Conservation (phyloP, 1,284 basidiomycete genomes). For the Sanghuangporus baumii region DNA sequence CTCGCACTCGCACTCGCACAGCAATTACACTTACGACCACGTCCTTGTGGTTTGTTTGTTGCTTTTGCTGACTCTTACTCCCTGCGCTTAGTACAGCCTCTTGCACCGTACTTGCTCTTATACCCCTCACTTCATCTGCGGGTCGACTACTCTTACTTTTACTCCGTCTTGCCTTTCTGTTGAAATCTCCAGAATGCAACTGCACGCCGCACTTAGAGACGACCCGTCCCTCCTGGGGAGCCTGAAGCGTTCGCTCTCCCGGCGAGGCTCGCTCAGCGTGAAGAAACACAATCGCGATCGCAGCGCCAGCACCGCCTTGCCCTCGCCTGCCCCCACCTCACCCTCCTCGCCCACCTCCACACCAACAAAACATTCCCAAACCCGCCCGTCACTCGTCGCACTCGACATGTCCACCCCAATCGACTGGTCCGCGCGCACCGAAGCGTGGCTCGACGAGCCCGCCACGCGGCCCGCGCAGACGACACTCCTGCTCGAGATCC, state of each 20-base stretch:
- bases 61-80: background rate
- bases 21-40: too few species aligned
- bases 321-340: background rate
- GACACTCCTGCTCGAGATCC: background rate
- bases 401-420: constrained; percentile 5
- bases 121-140: background rate
- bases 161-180: background rate
- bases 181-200: background rate
- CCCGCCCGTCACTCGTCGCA: background rate
- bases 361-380: background rate
- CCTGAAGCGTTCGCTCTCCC: background rate
- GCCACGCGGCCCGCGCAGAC: background rate
- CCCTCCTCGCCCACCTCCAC: background rate
- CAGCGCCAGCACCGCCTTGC: background rate
- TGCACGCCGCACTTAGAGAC: background rate
- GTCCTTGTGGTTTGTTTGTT: background rate
- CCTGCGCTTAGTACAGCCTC: background rate
- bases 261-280: background rate
- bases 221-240: background rate
- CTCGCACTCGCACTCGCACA: too few species aligned
- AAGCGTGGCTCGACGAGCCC: constrained; percentile 7
- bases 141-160: background rate
- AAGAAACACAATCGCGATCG: background rate
- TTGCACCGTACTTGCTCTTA: background rate
- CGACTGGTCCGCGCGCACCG: background rate